Conservation (phyloP, 2,329 filamentous ascomycete genomes). For the Neofusicoccum parvum region DNA sequence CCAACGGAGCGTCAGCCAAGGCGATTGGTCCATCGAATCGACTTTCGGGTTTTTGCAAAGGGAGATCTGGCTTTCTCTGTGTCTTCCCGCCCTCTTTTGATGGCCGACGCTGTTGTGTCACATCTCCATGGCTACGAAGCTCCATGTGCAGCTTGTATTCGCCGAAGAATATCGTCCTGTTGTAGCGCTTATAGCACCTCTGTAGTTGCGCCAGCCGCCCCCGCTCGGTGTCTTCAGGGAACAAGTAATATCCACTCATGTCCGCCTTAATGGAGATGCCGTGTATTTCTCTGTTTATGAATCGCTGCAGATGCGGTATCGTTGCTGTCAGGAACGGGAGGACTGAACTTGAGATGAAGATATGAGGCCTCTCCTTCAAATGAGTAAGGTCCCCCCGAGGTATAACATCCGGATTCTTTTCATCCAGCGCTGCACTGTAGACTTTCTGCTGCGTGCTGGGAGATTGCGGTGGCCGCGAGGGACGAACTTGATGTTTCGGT, state of each 20-base stretch:
- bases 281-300: background rate
- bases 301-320: background rate
- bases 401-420: background rate
- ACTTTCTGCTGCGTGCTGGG: background rate
- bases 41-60: background rate
- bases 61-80: background rate
- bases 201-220: background rate
- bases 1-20: background rate
- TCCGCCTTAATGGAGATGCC: background rate
- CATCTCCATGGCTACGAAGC: background rate
- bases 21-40: background rate
- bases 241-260: conserved; percentile 6
- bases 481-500: background rate
- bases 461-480: background rate
- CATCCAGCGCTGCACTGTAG: background rate
- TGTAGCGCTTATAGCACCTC: background rate
- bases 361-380: background rate
- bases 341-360: conserved; percentile 11
- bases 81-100: background rate
- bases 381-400: background rate
- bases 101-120: background rate
- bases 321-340: background rate
- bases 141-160: conserved; percentile 11
- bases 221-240: background rate
- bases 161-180: background rate